Base-by-base conservation (phyloP, 2,329 filamentous ascomycete species). In the Epichloe amarillans region DNA sequence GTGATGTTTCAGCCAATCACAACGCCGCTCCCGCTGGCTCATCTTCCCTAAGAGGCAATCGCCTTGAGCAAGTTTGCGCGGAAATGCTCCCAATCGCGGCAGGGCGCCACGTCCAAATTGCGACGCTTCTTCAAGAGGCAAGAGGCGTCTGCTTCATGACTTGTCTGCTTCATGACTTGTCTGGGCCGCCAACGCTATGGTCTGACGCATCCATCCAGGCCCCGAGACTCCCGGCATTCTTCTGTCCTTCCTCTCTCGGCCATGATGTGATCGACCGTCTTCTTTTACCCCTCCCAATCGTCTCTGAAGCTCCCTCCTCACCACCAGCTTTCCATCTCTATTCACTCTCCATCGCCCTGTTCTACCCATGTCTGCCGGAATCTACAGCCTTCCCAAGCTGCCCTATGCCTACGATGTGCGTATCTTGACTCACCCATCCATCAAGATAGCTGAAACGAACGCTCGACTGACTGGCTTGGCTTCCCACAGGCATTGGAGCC, bases 331-430 rank as follows among this genome's bases (percentile, higher is more conserved):
- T 39, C 6, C 15, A 48, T 14, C 19, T 40, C 37, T 26, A 1
- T n/a, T 39, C 4, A 11, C 21, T 2, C 5, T 7, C 30, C 8
- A 45, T 36, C 26, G 12, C 46, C 21, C 45, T 17, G 2, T 30
- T 53, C 2, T 50, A 51, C 23, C 26, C 45, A 71, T 71, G 72
- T 61, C 70, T 45, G 58, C 57, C 37, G 63, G 54, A 50, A 68
- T 68, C 10, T 85, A 83, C 66, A 75, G 71, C 7, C 79, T 87
- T 5, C 83, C 83, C 37, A 66, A 73, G 46, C 73, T 87, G 10
- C 82, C 83, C 15, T 88, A 86, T 62, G 76, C 74, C 52, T 86
- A 86, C 64, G 69, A 86, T 76, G 83, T 86, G 67, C 66, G 79
- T 69, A 33, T 33, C 35, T 30, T 46, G 30, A 10, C 30, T 36